A percentile compares a stretch with the other conserved stretches of the same genome.
Conservation (phyloP, 2,329 filamentous ascomycete genomes). For the Ceratocystis harringtonii region DNA sequence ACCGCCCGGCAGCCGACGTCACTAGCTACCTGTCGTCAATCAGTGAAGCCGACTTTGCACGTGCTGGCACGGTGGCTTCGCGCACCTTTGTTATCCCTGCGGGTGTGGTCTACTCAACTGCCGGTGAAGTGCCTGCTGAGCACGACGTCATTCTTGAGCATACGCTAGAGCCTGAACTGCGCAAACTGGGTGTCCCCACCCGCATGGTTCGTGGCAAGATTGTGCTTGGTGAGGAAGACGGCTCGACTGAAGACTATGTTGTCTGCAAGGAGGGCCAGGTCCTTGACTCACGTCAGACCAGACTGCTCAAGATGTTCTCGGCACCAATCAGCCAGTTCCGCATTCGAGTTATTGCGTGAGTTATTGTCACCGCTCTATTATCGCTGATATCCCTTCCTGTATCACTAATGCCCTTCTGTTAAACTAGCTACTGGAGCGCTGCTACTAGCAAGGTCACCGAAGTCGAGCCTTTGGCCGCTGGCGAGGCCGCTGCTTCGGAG, state of each 20-base stretch:
- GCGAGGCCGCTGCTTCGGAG: conserved; percentile 3
- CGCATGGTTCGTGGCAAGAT: conserved; percentile 80
- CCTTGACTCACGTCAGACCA: conserved; percentile 82
- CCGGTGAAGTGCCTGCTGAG: conserved; percentile 62
- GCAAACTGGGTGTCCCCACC: conserved; percentile 80
- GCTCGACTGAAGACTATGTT: conserved; percentile 45
- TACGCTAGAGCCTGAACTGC: conserved; percentile 76
- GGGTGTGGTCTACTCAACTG: conserved; percentile 67
- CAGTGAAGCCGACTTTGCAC: conserved; percentile 72
- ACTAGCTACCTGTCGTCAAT: conserved; percentile 58
- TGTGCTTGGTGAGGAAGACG: conserved; percentile 45
- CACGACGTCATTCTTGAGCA: conserved; percentile 79
- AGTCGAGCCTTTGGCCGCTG: conserved; percentile 24
- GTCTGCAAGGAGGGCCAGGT: conserved; percentile 76
- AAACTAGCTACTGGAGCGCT: conserved; percentile 45
- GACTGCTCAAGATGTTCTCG: conserved; percentile 84
- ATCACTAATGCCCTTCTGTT: conserved; percentile 10
- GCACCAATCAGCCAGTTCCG: conserved; percentile 83
- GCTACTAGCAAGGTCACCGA: conserved; percentile 45
- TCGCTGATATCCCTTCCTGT: background rate
- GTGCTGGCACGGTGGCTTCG: conserved; percentile 62
- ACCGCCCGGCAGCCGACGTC: conserved; percentile 53
- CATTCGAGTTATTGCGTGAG: conserved; percentile 60
- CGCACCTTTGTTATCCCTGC: conserved; percentile 67
- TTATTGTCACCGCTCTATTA: conserved; percentile 18